Evolutionary conservation across 202 grass and related monocot species (phyloP).

Genomic region (Dendrocalamus latiflorus): DNA sequence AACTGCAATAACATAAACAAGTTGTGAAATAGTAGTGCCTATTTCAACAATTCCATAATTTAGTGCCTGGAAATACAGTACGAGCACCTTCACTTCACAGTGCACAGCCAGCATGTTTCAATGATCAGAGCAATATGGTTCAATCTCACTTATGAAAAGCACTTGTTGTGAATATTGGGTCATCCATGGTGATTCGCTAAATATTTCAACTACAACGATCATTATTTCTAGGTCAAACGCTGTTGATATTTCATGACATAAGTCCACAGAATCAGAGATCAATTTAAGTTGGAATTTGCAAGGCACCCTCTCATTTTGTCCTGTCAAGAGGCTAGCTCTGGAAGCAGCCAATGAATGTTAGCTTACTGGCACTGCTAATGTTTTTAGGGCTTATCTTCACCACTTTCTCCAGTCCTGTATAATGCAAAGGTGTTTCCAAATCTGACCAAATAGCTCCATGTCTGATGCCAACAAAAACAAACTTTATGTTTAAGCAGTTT

Average conservation of each 20-base stretch:
- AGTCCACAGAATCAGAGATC: conserved; percentile 2
- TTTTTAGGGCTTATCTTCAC: neutral
- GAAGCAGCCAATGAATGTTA: conserved; percentile 14
- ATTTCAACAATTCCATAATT: conserved; percentile 23
- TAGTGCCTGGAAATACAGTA: conserved; percentile 24
- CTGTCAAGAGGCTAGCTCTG: conserved; percentile 18
- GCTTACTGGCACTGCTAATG: conserved; percentile 10
- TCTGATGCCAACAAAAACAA: conserved; percentile 11
- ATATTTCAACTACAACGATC: conserved; percentile 42
- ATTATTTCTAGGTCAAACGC: conserved; percentile 36
- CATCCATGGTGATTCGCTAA: neutral
- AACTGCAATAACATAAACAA: conserved; percentile 29
- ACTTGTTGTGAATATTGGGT: conserved; percentile 26
- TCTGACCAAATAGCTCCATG: neutral
- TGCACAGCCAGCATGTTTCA: conserved; percentile 13
- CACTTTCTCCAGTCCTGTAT: conserved; percentile 12
- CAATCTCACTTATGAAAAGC: conserved; percentile 40
- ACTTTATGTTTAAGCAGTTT: neutral
- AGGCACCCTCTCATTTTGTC: conserved; percentile 4
- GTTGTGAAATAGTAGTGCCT: conserved; percentile 12
- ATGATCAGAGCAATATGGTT: conserved; percentile 29
- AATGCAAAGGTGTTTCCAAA: neutral
- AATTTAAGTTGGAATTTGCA: conserved; percentile 20
- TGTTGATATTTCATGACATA: conserved; percentile 36
- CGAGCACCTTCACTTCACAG: conserved; percentile 29